Percentiles rank a stretch among this genome's conserved stretches.
These are phyloP conservation scores for Fraxinus greggii DNA, from an alignment of 305 asterid genomes.

Conservation along the genomic window DNA sequence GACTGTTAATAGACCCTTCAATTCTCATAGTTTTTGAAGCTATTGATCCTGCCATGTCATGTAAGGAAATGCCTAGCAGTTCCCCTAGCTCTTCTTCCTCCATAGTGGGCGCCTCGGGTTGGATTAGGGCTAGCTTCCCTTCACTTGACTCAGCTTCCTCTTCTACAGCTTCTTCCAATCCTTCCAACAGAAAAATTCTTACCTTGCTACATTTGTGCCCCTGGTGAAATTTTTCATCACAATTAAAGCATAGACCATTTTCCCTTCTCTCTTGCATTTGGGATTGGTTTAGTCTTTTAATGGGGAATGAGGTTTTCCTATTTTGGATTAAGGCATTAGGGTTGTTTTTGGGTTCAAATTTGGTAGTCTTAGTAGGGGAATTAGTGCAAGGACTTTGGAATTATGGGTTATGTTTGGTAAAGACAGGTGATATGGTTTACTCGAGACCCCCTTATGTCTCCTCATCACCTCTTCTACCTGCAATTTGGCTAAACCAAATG, in stretches of 20 bases:
- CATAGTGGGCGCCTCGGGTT: neutral
- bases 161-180: neutral
- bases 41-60: neutral
- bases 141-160: neutral
- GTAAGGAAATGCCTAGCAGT: neutral
- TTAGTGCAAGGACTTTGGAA: too few species aligned
- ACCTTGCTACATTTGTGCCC: neutral
- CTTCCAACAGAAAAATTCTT: neutral
- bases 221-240: neutral
- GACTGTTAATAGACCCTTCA: neutral
- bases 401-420: too few species aligned
- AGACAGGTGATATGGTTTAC: too few species aligned
- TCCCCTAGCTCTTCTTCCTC: neutral
- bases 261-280: neutral
- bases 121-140: neutral
- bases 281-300: neutral
- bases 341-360: neutral
- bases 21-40: neutral
- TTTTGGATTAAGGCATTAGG: neutral
- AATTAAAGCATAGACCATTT: neutral
- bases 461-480: neutral
- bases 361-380: too few species aligned
- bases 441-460: neutral
- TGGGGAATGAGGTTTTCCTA: neutral
- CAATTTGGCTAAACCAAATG: neutral